These are phyloP conservation scores for Crithidia expoeki DNA, from an alignment of 208 protist genomes.

Conservation along the genomic window DNA sequence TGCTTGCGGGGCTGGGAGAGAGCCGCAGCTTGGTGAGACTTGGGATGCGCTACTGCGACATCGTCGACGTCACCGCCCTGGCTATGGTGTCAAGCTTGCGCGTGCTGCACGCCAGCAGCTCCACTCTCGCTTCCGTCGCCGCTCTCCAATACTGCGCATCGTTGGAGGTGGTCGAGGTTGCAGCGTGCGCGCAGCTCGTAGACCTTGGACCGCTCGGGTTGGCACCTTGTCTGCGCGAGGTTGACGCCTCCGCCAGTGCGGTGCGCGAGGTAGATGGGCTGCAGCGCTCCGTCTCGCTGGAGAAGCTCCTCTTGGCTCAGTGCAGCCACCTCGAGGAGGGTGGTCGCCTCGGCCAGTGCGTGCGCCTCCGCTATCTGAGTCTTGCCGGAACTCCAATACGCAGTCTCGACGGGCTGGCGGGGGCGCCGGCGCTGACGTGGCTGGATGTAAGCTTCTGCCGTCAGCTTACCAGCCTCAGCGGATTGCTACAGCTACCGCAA, in stretches of 20 bases:
- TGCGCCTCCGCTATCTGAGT: slow-evolving; percentile 5
- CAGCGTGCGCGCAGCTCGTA: slow-evolving; percentile 22
- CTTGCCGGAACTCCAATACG: slow-evolving; percentile 3
- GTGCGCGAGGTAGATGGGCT: slow-evolving; percentile 13
- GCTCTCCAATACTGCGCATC: slow-evolving; percentile 8
- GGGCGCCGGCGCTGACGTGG: slow-evolving; percentile 6
- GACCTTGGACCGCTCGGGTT: slow-evolving; percentile 26
- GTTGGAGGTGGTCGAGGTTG: slow-evolving; percentile 22
- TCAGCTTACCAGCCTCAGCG: slow-evolving; percentile 4
- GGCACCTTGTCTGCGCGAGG: slow-evolving; percentile 3
- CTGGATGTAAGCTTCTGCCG: slow-evolving; percentile 34
- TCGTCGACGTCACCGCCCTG: slow-evolving; percentile 2
- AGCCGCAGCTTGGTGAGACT: slow-evolving; percentile 21
- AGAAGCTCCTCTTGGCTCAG: slow-evolving; percentile 12
- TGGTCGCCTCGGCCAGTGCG: slow-evolving; percentile 12
- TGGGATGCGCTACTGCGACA: slow-evolving; percentile 35
- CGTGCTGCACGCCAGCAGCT: slow-evolving; percentile 28
- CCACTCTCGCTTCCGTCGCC: slow-evolving; percentile 23
- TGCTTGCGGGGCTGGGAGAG: slow-evolving; percentile 21
- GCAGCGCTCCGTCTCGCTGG: slow-evolving; percentile 9
- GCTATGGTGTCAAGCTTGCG: slow-evolving; percentile 12
- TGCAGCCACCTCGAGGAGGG: slow-evolving; percentile 10
- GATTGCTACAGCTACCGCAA: slow-evolving; percentile 14
- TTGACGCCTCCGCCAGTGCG: slow-evolving; percentile 17
- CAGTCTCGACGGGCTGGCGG: slow-evolving; percentile 9